Evolutionary conservation across 768 basidiomycete genomes (phyloP).

Genomic region (Royoungia palumana): DNA sequence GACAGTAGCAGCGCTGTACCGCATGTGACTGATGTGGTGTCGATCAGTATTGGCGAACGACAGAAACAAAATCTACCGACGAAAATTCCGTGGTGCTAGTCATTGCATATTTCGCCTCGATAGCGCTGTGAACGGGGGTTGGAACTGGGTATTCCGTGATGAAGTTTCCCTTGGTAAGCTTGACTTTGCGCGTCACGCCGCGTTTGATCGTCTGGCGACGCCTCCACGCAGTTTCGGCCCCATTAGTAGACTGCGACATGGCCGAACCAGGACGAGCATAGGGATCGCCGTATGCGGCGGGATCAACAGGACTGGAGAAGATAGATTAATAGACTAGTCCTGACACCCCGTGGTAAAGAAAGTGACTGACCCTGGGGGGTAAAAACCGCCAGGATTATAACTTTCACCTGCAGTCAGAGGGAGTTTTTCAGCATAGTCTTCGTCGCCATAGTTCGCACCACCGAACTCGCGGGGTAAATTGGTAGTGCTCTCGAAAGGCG

Average conservation of each 20-base stretch:
- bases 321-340: conserved; percentile 2
- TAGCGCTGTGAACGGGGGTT: conserved; percentile 75
- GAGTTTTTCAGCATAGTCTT: conserved; percentile 73
- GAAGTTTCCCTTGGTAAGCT: conserved; percentile 90
- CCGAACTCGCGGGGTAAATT: conserved; percentile 54
- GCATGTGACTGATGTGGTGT: conserved; percentile 61
- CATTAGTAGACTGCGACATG: conserved; percentile 52
- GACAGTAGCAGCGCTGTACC: conserved; percentile 88
- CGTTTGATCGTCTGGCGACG: conserved; percentile 90
- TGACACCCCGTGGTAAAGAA: neutral
- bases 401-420: conserved; percentile 61
- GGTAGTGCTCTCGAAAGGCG: conserved; percentile 56
- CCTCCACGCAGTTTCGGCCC: conserved; percentile 59
- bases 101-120: conserved; percentile 73
- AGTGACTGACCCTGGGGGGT: conserved; percentile 65
- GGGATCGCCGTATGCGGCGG: conserved; percentile 63
- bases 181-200: conserved; percentile 90
- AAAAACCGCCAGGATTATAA: conserved; percentile 57
- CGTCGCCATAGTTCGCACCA: conserved; percentile 49
- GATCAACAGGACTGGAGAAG: conserved; percentile 46
- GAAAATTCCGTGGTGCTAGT: conserved; percentile 87
- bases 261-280: conserved; percentile 53
- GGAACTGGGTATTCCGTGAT: conserved; percentile 89
- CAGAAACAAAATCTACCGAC: conserved; percentile 43
- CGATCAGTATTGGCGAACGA: neutral